Evolutionary conservation across 169 alveolate species (phyloP).

Genomic region (Eimeria maxima): DNA sequence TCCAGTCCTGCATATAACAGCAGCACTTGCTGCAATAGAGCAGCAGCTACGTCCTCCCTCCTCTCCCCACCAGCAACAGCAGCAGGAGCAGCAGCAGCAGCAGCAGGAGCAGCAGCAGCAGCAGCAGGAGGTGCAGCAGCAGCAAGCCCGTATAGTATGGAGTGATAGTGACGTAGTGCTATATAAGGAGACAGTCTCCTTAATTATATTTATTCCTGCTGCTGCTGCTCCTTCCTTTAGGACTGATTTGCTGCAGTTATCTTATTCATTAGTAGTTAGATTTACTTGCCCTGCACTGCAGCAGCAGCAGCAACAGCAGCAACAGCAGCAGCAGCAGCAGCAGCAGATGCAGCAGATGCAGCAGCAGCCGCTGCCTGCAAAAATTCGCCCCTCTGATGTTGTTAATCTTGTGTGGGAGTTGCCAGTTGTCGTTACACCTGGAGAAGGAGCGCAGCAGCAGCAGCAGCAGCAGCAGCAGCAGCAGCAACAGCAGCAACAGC

Average conservation of each 20-base stretch:
- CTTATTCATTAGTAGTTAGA: background rate
- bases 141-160: constrained; percentile 38
- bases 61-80: background rate
- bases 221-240: constrained; percentile 6
- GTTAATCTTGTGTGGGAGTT: constrained; percentile 29
- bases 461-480: constrained; percentile 23
- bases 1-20: background rate
- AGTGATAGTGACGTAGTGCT: constrained; percentile 15
- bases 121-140: constrained; percentile 47
- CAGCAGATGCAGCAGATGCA: constrained; percentile 13
- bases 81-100: constrained; percentile 11
- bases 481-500: constrained; percentile 56
- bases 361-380: constrained; percentile 47
- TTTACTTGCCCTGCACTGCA: constrained; percentile 8
- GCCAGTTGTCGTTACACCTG: constrained; percentile 10
- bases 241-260: background rate
- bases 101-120: constrained; percentile 47
- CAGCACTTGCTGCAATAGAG: constrained; percentile 7
- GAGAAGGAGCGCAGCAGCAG: background rate
- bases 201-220: background rate
- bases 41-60: background rate
- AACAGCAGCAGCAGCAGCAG: constrained; percentile 14
- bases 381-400: background rate
- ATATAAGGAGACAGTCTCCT: constrained; percentile 30
- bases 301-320: constrained; percentile 38